phyloP scores from a whole-genome alignment of 495 filamentous ascomycete genomes.

The Penicillium crystallinum region DNA sequence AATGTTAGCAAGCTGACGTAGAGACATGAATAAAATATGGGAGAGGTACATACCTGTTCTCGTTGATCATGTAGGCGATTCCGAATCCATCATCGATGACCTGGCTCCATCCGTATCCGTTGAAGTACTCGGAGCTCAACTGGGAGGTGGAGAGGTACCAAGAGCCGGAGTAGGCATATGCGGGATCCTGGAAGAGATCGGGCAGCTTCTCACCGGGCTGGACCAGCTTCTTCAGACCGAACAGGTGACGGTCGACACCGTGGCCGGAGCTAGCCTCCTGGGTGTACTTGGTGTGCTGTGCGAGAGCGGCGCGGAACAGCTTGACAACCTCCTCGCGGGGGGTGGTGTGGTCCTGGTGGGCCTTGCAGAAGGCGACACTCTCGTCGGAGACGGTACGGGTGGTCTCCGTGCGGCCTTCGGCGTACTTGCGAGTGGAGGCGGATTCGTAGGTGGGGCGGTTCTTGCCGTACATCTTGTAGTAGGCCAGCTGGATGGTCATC shows the following conservation, averaged over 20 bases:
- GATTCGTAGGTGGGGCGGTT: constrained; percentile 98
- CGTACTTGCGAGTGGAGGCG: constrained; percentile 88
- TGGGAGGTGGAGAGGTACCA: constrained; percentile 91
- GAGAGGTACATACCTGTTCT: constrained; percentile 58
- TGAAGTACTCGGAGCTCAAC: constrained; percentile 94
- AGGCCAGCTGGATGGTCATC: constrained; percentile 98
- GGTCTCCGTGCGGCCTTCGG: constrained; percentile 93
- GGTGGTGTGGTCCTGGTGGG: constrained; percentile 64
- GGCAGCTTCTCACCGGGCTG: constrained; percentile 78
- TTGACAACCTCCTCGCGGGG: constrained; percentile 58
- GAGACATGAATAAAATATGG: background rate
- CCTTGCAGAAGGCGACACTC: constrained; percentile 82
- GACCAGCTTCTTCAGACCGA: constrained; percentile 90
- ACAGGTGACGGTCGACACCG: constrained; percentile 94
- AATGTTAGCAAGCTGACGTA: constrained; percentile 13
- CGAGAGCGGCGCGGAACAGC: constrained; percentile 76
- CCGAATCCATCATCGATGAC: constrained; percentile 95
- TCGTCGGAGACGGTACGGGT: constrained; percentile 91
- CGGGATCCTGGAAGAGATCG: constrained; percentile 77
- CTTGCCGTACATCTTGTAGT: constrained; percentile 98
- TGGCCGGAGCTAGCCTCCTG: constrained; percentile 80
- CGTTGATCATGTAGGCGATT: constrained; percentile 99
- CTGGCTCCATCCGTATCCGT: constrained; percentile 99
- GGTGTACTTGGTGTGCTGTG: constrained; percentile 86
- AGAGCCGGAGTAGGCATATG: constrained; percentile 73